Evolutionary conservation across 352 stramenopile species (phyloP).

Genomic region (Phytophthora boehmeriae): DNA sequence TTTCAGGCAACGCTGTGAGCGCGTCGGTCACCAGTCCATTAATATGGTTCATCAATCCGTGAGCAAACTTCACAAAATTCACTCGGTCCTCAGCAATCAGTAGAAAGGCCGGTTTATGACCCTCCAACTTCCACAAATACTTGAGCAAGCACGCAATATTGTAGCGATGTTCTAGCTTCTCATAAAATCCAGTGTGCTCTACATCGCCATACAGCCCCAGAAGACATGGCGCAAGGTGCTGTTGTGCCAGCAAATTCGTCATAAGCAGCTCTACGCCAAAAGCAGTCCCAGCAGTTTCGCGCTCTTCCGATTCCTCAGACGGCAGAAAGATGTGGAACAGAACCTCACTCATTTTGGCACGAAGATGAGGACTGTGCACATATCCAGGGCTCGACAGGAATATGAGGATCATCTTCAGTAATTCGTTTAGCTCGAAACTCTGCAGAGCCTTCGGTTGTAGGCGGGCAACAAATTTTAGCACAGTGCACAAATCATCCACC

Average conservation of each 20-base stretch:
- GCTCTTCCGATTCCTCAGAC: slow-evolving; percentile 76
- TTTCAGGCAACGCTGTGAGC: slow-evolving; percentile 96
- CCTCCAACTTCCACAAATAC: slow-evolving; percentile 95
- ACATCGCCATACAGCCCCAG: slow-evolving; percentile 98
- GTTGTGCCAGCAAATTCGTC: slow-evolving; percentile 70
- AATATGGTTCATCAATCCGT: slow-evolving; percentile 99
- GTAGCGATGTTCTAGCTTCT: slow-evolving; percentile 96
- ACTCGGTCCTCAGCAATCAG: slow-evolving; percentile 92
- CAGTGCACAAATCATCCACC: slow-evolving; percentile 93
- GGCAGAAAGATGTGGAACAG: slow-evolving; percentile 97
- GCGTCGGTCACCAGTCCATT: slow-evolving; percentile 96
- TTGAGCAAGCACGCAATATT: slow-evolving; percentile 97
- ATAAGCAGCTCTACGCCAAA: slow-evolving; percentile 69
- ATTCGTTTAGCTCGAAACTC: slow-evolving; percentile 83
- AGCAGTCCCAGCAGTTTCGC: slow-evolving; percentile 59
- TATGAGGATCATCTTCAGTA: slow-evolving; percentile 92
- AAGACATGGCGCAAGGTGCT: slow-evolving; percentile 94
- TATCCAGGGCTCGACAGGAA: slow-evolving; percentile 90
- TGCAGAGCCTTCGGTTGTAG: slow-evolving; percentile 86
- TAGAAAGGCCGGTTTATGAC: slow-evolving; percentile 95
- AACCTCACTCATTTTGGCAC: slow-evolving; percentile 96
- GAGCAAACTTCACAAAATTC: slow-evolving; percentile 98
- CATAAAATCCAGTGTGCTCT: slow-evolving; percentile 98
- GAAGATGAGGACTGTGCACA: slow-evolving; percentile 92
- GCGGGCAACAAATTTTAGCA: slow-evolving; percentile 92